A percentile compares a stretch with the other conserved stretches of the same genome.
phyloP scores from a whole-genome alignment of 164 flowering plant species.

The Macadamia tetraphylla region DNA sequence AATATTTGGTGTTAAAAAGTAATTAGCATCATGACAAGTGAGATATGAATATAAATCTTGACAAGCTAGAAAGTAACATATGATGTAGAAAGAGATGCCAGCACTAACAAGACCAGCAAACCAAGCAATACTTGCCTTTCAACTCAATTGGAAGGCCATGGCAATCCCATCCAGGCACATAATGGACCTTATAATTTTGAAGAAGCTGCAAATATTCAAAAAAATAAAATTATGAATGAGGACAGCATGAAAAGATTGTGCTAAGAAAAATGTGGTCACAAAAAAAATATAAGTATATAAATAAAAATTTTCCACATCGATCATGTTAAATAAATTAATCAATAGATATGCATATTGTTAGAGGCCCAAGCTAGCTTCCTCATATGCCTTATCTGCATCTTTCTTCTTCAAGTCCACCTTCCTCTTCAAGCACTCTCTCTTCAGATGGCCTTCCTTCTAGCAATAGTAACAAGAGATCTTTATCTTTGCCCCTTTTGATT shows the following conservation, averaged over 20 bases:
- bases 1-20: neutral
- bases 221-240: neutral
- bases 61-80: neutral
- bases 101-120: slow-evolving; percentile 1
- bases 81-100: neutral
- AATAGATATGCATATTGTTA: too few species aligned
- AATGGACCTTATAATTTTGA: slow-evolving; percentile 80
- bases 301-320: neutral
- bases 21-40: neutral
- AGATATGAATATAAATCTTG: too few species aligned
- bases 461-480: too few species aligned
- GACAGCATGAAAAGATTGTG: neutral
- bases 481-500: too few species aligned
- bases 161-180: slow-evolving; percentile 99
- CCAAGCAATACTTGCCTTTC: slow-evolving; percentile 65
- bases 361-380: too few species aligned
- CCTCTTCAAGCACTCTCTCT: too few species aligned
- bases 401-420: too few species aligned
- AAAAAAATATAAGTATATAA: too few species aligned
- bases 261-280: neutral
- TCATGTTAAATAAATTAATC: neutral
- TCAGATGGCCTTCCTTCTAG: too few species aligned
- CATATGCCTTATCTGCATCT: too few species aligned
- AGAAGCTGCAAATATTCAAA: slow-evolving; percentile 59
- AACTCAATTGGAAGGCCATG: slow-evolving; percentile 98